These are phyloP conservation scores for Amorphotheca resinae DNA, from an alignment of 495 filamentous ascomycete genomes.

Conservation along the genomic window DNA sequence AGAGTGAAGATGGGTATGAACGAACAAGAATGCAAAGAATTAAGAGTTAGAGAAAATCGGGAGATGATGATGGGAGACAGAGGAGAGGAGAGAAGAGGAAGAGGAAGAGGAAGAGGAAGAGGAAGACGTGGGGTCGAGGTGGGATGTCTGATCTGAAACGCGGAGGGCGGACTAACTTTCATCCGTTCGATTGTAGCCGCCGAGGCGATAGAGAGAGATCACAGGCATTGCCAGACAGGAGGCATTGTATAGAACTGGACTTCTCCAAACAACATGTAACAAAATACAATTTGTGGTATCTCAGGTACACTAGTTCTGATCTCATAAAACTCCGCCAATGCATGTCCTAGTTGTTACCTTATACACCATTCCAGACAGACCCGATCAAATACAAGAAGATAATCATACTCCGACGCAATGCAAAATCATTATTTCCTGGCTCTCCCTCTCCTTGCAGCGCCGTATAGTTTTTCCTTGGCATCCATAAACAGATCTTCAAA, in stretches of 20 bases:
- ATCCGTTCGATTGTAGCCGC: too few relatives aligned
- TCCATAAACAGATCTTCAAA: slow-evolving; percentile 59
- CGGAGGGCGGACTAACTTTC: too few relatives aligned
- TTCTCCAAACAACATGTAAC: too few relatives aligned
- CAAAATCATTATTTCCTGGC: slow-evolving; percentile 8
- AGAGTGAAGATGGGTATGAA: neutral
- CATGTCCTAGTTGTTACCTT: neutral
- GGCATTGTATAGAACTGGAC: too few relatives aligned
- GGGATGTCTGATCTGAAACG: too few relatives aligned
- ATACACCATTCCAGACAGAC: neutral
- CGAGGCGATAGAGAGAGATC: too few relatives aligned
- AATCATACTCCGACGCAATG: slow-evolving; percentile 10
- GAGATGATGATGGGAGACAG: neutral
- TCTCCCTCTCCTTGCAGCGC: slow-evolving; percentile 40
- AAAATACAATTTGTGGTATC: neutral
- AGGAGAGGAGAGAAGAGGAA: too few relatives aligned
- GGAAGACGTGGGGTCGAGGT: neutral
- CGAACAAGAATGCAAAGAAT: too few relatives aligned
- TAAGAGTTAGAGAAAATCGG: neutral
- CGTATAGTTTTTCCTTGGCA: slow-evolving; percentile 49
- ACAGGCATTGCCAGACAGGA: too few relatives aligned
- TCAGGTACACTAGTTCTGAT: neutral
- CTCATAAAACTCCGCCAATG: neutral
- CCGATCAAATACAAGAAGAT: neutral
- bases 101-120: neutral